Evolutionary conservation across 2,329 filamentous ascomycete species (phyloP), one percentile per base, ranked within the genome.

Genomic region (Fusarium torreyae): DNA sequence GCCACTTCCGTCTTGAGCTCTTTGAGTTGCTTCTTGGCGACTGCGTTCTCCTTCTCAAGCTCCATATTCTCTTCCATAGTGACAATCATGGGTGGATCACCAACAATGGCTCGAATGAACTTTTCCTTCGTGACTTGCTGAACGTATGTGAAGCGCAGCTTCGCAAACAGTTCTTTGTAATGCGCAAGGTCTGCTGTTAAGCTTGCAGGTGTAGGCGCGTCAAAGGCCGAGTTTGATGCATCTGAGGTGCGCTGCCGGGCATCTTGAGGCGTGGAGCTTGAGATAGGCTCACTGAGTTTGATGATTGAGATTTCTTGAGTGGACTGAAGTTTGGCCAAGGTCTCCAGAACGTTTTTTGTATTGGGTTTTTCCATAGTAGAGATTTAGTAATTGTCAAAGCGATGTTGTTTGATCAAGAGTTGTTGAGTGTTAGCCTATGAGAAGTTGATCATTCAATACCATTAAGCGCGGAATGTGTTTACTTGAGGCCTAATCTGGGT

Each of bases 71-170:
- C 94, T 73, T 90, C 87, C 43, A 91, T 88, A 40, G 91, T 91
- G 60, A 97, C 92, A 45, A 98, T 91, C 17, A 94, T 86, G 0
- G 95, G 96, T 49, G 94, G 94, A 68, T 97, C 93, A 68, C 93
- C 94, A 17, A 97, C 94, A 73, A 98, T 97, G 68, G 93, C 91
- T 71, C 94, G 93, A 56, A 99, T 91, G 80, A 98, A 98, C 76
- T 97, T 97, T 79, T 99, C 96, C 81, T 98, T 99, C 44, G 95
- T 98, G 67, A 98, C 94, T 84, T 98, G 96, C 81, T 99, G 96
- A 73, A 98, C 92, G 81, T 98, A 98, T 69, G 93, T 97, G 84
- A 98, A 98, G 73, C 95, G 93, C 39, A 98, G 87, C 82, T 99
- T 98, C 42, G 94, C 92, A 81, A 98, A 99, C 20, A 98, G 88